A percentile compares a stretch with the other conserved stretches of the same genome.
phyloP scores from a whole-genome alignment of 352 stramenopile species.

The Pythium insidiosum region DNA sequence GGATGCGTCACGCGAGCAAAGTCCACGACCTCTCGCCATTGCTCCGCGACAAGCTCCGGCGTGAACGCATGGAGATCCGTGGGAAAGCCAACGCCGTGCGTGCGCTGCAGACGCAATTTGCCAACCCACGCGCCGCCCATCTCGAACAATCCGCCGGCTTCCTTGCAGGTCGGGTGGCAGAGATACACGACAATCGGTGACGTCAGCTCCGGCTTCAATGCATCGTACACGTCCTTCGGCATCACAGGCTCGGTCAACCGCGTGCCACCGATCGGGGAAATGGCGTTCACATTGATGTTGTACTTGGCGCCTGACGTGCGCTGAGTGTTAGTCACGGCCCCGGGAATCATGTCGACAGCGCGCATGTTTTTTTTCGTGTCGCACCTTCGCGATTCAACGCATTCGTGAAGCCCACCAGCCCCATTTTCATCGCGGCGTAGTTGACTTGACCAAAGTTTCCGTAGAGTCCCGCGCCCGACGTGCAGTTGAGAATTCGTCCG shows the following conservation, averaged over 20 bases:
- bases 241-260: constrained; percentile 57
- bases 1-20: constrained; percentile 65
- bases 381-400: constrained; percentile 61
- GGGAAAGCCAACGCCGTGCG: constrained; percentile 60
- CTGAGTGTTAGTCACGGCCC: too few relatives aligned
- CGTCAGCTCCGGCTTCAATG: constrained; percentile 55
- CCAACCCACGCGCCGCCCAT: constrained; percentile 60
- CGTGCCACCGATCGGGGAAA: constrained; percentile 58
- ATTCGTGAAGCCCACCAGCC: constrained; percentile 55
- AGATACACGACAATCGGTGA: constrained; percentile 60
- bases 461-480: constrained; percentile 56
- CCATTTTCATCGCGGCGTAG: constrained; percentile 76
- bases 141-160: constrained; percentile 50
- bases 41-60: constrained; percentile 54
- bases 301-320: constrained; percentile 74
- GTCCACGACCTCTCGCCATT: constrained; percentile 53
- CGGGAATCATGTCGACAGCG: too few relatives aligned
- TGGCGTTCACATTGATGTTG: constrained; percentile 66
- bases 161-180: constrained; percentile 41
- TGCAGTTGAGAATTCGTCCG: constrained; percentile 63
- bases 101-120: constrained; percentile 54
- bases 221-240: constrained; percentile 44
- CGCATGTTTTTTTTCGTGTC: too few relatives aligned
- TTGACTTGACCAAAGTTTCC: constrained; percentile 77
- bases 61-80: constrained; percentile 47